These are phyloP conservation scores for Bremia lactucae DNA, from an alignment of 352 stramenopile genomes.

Conservation along the genomic window DNA sequence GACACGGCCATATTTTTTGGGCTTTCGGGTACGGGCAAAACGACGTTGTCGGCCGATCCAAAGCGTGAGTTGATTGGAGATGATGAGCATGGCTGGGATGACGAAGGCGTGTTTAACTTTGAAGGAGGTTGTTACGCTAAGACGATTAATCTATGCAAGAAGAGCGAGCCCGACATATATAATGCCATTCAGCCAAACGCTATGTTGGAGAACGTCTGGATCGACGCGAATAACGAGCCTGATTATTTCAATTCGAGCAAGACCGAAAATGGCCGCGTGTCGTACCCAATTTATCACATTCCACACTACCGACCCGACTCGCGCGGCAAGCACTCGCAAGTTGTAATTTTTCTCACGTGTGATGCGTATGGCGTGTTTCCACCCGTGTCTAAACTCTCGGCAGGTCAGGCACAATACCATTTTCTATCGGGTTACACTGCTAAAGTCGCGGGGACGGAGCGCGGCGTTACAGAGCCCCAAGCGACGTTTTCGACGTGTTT, in stretches of 20 bases:
- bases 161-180: conserved; percentile 97
- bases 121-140: conserved; percentile 99
- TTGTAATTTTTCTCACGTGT: conserved; percentile 96
- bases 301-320: conserved; percentile 83
- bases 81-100: conserved; percentile 95
- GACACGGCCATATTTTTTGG: conserved; percentile 98
- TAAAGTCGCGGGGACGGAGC: conserved; percentile 97
- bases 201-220: conserved; percentile 93
- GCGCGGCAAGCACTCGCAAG: conserved; percentile 90
- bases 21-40: conserved; percentile 87
- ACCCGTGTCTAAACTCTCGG: conserved; percentile 90
- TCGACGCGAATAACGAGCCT: conserved; percentile 70
- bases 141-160: conserved; percentile 92
- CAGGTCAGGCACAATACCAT: conserved; percentile 95
- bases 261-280: conserved; percentile 97
- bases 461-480: conserved; percentile 91
- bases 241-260: conserved; percentile 95
- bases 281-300: conserved; percentile 98
- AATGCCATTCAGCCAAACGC: conserved; percentile 93
- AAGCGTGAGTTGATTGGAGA: conserved; percentile 71
- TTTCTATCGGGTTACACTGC: conserved; percentile 97
- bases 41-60: conserved; percentile 86
- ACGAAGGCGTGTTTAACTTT: conserved; percentile 98
- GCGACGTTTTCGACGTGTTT: conserved; percentile 97
- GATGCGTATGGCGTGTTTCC: conserved; percentile 97